These are phyloP conservation scores for Coemansia sp. DNA, from an alignment of 192 early-diverging fungal species.

Conservation along the genomic window DNA sequence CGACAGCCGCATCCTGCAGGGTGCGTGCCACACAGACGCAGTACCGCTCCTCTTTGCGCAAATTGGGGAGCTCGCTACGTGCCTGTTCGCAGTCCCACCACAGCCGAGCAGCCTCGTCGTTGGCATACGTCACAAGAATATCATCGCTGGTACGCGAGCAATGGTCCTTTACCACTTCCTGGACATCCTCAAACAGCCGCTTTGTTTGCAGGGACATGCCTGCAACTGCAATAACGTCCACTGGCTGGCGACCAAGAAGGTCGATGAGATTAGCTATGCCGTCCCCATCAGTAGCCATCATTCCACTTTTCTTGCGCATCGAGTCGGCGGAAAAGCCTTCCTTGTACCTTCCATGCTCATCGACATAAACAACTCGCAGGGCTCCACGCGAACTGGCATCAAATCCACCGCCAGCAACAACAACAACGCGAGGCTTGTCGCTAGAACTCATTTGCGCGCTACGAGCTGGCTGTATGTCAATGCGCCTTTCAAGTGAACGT, in stretches of 20 bases:
- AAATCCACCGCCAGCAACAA: slow-evolving; percentile 51
- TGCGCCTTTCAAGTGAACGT: slow-evolving; percentile 59
- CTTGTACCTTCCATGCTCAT: slow-evolving; percentile 70
- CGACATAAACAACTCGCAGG: slow-evolving; percentile 65
- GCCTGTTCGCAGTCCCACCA: slow-evolving; percentile 77
- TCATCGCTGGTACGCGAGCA: slow-evolving; percentile 53
- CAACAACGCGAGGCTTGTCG: slow-evolving; percentile 35
- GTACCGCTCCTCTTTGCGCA: slow-evolving; percentile 75
- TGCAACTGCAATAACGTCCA: slow-evolving; percentile 80
- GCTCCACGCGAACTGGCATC: slow-evolving; percentile 49
- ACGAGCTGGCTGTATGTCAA: slow-evolving; percentile 37
- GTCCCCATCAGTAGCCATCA: slow-evolving; percentile 14
- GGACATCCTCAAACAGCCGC: slow-evolving; percentile 69
- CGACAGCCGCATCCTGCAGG: slow-evolving; percentile 80
- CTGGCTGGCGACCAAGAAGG: slow-evolving; percentile 60
- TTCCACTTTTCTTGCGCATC: slow-evolving; percentile 28
- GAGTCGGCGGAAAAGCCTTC: slow-evolving; percentile 67
- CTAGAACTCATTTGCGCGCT: slow-evolving; percentile 2
- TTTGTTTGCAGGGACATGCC: slow-evolving; percentile 77
- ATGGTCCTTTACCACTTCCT: slow-evolving; percentile 57
- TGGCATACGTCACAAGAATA: slow-evolving; percentile 67
- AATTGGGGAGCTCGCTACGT: slow-evolving; percentile 68
- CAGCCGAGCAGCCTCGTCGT: slow-evolving; percentile 86
- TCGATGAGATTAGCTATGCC: slow-evolving; percentile 57
- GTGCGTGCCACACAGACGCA: slow-evolving; percentile 80